Percentiles rank a stretch among this genome's conserved stretches.
Evolutionary conservation across 306 rosid genomes (phyloP).

Genomic region (Trichosanthes truncata): DNA sequence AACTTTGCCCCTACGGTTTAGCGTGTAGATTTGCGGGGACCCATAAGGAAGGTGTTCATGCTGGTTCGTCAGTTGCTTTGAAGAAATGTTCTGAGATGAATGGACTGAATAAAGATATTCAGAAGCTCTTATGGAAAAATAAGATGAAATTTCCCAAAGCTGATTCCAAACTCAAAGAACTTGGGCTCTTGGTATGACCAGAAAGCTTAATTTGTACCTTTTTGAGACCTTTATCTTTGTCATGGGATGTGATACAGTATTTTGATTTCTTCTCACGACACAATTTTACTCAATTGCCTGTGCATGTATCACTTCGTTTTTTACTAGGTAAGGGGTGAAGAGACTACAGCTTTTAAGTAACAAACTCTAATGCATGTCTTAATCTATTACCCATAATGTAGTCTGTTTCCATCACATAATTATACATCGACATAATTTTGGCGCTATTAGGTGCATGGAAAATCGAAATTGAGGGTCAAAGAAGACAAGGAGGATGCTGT

Average conservation of each 20-base stretch:
- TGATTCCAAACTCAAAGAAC: constrained; percentile 57
- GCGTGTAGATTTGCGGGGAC: constrained; percentile 72
- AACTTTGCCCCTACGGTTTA: constrained; percentile 64
- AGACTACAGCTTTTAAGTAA: neutral
- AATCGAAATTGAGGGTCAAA: constrained; percentile 27
- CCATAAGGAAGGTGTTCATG: constrained; percentile 33
- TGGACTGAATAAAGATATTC: constrained; percentile 71
- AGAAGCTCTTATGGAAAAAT: constrained; percentile 86
- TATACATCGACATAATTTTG: neutral
- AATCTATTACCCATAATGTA: neutral
- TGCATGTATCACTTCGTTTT: neutral
- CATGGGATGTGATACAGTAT: neutral
- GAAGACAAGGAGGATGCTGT: constrained; percentile 27
- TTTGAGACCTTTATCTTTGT: neutral
- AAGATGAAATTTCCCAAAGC: constrained; percentile 71
- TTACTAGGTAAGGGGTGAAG: neutral
- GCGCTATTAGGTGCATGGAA: constrained; percentile 22
- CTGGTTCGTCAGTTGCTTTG: constrained; percentile 17
- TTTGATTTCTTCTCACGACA: neutral
- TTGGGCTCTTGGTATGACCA: constrained; percentile 57
- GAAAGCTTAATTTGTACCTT: neutral
- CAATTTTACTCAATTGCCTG: neutral
- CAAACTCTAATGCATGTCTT: neutral
- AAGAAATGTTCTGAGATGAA: constrained; percentile 51
- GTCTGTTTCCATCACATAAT: neutral